Percentiles rank a stretch among this genome's conserved stretches.
Evolutionary conservation across 1,284 basidiomycete genomes (phyloP).

Genomic region (Athelia psychrophila): DNA sequence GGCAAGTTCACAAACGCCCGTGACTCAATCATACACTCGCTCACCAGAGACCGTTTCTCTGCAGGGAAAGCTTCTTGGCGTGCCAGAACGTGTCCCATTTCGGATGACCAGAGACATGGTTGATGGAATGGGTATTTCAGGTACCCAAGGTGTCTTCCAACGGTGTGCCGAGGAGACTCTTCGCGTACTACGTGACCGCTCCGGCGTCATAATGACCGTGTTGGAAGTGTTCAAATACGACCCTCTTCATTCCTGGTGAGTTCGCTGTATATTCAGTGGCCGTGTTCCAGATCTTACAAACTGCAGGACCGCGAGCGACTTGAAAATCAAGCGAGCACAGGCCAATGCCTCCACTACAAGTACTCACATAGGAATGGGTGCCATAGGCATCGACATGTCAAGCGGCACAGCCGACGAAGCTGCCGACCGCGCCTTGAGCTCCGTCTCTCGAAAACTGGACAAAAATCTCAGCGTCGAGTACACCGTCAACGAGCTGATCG

Average conservation of each 20-base stretch:
- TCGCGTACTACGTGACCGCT: slow-evolving; percentile 82
- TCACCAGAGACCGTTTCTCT: not conserved
- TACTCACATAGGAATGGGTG: slow-evolving; percentile 25
- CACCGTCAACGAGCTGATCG: slow-evolving; percentile 91
- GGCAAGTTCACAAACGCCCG: slow-evolving; percentile 38
- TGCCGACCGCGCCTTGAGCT: slow-evolving; percentile 84
- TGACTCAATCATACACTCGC: too few species aligned
- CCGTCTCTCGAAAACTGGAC: slow-evolving; percentile 81
- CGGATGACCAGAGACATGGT: slow-evolving; percentile 92
- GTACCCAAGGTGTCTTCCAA: slow-evolving; percentile 93
- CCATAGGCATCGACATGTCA: slow-evolving; percentile 56
- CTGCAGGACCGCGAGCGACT: slow-evolving; percentile 68
- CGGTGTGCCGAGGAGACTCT: slow-evolving; percentile 94
- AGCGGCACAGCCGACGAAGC: slow-evolving; percentile 76
- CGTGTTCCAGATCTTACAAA: not conserved
- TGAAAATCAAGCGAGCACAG: slow-evolving; percentile 65
- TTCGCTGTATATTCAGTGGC: slow-evolving; percentile 6
- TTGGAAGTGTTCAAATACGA: slow-evolving; percentile 98
- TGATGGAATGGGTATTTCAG: slow-evolving; percentile 90
- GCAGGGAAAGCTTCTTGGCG: slow-evolving; percentile 78
- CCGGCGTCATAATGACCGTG: slow-evolving; percentile 89
- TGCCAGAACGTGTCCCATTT: slow-evolving; percentile 94
- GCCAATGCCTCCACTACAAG: slow-evolving; percentile 21
- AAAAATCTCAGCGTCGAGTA: slow-evolving; percentile 87
- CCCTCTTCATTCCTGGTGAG: slow-evolving; percentile 89